phyloP scores from a whole-genome alignment of 768 basidiomycete species.

The Tulasnella calospora region DNA sequence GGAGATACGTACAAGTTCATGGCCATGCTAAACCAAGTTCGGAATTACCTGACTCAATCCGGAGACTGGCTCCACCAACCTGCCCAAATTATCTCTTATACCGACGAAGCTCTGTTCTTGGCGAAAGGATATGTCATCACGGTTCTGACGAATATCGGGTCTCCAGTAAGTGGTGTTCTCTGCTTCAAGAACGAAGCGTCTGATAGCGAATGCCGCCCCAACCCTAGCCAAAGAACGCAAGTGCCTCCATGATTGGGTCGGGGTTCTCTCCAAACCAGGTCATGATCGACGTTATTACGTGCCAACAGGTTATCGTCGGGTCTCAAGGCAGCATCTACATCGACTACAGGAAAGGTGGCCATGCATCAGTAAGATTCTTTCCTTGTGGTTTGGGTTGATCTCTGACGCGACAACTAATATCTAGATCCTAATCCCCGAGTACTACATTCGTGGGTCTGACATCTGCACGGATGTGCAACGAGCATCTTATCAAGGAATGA shows the following conservation, averaged over 20 bases:
- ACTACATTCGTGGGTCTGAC: constrained; percentile 16
- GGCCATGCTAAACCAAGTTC: constrained; percentile 57
- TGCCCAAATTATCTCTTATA: constrained; percentile 50
- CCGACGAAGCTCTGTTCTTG: constrained; percentile 53
- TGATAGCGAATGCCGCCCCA: constrained; percentile 43
- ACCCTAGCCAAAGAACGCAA: constrained; percentile 15
- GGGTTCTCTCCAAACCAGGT: constrained; percentile 53
- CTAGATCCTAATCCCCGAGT: constrained; percentile 21
- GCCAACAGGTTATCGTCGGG: constrained; percentile 63
- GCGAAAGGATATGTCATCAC: constrained; percentile 60
- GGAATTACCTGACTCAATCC: constrained; percentile 57
- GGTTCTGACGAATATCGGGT: constrained; percentile 66
- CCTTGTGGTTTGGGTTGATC: background rate
- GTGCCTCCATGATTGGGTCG: constrained; percentile 48
- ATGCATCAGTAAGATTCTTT: constrained; percentile 35
- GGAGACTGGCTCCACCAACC: constrained; percentile 50
- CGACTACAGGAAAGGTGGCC: constrained; percentile 60
- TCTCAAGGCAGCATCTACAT: constrained; percentile 58
- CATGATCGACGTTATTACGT: constrained; percentile 55
- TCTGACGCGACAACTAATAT: background rate
- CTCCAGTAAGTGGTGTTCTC: constrained; percentile 48
- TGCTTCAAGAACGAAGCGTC: background rate
- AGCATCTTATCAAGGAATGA: constrained; percentile 2
- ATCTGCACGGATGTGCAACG: background rate
- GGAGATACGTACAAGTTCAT: constrained; percentile 57